Evolutionary conservation across 2,329 filamentous ascomycete species (phyloP).

Genomic region (Aspergillus clavatus): DNA sequence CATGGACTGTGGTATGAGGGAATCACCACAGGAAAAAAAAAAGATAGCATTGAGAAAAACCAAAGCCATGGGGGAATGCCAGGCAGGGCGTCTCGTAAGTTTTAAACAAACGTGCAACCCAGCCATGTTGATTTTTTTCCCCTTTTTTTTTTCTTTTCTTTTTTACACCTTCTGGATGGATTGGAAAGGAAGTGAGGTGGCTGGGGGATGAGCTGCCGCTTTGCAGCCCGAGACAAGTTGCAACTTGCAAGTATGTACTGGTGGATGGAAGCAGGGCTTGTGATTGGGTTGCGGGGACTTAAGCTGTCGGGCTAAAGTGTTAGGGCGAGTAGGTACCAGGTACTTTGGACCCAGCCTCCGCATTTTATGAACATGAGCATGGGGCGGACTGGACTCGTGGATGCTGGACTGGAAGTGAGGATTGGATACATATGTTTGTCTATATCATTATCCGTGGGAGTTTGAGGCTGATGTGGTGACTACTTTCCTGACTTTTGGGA

Average conservation of each 20-base stretch:
- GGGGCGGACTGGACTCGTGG: too few species aligned
- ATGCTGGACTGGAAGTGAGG: too few species aligned
- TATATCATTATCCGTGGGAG: too few species aligned
- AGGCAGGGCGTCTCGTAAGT: not conserved
- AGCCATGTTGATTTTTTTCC: constrained; percentile 17
- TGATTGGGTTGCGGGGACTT: constrained; percentile 14
- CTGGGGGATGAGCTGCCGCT: constrained; percentile 3
- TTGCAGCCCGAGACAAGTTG: too few species aligned
- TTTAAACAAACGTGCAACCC: constrained; percentile 14
- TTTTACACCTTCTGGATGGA: too few species aligned
- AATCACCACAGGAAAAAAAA: not conserved
- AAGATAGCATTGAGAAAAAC: constrained; percentile 2
- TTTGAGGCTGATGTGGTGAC: too few species aligned
- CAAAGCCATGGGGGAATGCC: not conserved
- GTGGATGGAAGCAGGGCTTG: too few species aligned
- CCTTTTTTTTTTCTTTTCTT: too few species aligned
- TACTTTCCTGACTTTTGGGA: too few species aligned
- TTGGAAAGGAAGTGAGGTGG: constrained; percentile 2
- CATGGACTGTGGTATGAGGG: not conserved
- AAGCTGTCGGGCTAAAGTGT: constrained; percentile 10
- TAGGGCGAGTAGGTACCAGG: constrained; percentile 4
- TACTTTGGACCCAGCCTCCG: constrained; percentile 10
- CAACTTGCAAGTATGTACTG: too few species aligned
- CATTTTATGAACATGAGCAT: constrained; percentile 8
- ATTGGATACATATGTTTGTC: too few species aligned